Evolutionary conservation across 495 filamentous ascomycete genomes (phyloP).

Genomic region (Hypoxylon crocopeplum): DNA sequence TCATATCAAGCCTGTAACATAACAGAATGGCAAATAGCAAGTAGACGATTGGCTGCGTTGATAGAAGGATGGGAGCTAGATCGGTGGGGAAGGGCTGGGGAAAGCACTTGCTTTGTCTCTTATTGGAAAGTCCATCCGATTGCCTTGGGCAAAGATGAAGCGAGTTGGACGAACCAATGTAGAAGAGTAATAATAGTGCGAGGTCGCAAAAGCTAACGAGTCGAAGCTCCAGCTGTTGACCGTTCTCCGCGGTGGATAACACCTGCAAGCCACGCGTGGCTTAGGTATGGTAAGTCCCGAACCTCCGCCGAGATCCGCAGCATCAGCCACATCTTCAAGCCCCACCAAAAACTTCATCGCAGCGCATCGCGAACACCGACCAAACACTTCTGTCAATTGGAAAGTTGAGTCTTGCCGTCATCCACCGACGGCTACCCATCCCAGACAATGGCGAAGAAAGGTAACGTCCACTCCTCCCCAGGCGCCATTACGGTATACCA

Average conservation of each 20-base stretch:
- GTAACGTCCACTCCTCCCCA: slow-evolving; percentile 5
- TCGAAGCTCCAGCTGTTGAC: no score
- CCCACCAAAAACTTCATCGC: slow-evolving; percentile 34
- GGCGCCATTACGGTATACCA: not conserved
- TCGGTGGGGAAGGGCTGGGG: slow-evolving; percentile 16
- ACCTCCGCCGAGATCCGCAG: not conserved
- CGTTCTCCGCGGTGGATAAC: no score
- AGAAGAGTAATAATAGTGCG: no score
- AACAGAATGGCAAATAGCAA: slow-evolving; percentile 20
- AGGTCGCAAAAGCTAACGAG: not conserved
- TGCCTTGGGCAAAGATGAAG: not conserved
- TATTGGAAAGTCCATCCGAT: slow-evolving; percentile 34
- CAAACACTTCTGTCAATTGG: no score
- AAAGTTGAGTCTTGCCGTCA: no score
- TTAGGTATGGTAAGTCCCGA: not conserved
- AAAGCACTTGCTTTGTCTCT: slow-evolving; percentile 6
- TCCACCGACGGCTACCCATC: not conserved
- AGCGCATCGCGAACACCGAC: slow-evolving; percentile 16
- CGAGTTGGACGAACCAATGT: no score
- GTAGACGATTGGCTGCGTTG: slow-evolving; percentile 15
- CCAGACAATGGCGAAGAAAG: slow-evolving; percentile 32
- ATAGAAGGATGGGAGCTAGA: slow-evolving; percentile 8
- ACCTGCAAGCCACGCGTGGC: slow-evolving; percentile 20
- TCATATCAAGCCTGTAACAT: not conserved
- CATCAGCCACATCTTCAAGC: slow-evolving; percentile 22